Conservation (phyloP, 2,329 filamentous ascomycete genomes). For the Pseudogymnoascus sp. region DNA sequence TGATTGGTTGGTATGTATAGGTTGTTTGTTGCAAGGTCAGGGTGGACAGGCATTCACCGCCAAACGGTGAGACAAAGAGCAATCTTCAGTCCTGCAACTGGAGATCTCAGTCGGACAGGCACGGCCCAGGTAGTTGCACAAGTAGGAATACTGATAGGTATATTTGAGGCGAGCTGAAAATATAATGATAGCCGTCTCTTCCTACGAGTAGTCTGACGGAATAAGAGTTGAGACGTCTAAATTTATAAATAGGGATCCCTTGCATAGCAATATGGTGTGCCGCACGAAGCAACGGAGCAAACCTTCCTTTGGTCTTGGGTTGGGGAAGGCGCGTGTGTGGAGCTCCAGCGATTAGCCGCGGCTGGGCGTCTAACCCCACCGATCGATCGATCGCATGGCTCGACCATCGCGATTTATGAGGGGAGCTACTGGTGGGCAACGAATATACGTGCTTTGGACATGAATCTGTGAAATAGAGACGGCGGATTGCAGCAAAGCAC, state of each 20-base stretch:
- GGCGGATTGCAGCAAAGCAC: not conserved
- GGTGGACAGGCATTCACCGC: not conserved
- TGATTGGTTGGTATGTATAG: not conserved
- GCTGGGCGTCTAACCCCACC: not conserved
- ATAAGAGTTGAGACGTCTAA: not conserved
- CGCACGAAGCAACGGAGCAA: not conserved
- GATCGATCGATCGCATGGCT: constrained; percentile 2
- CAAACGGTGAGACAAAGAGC: not conserved
- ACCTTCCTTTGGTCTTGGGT: not conserved
- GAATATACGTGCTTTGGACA: not conserved
- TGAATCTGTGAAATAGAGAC: not conserved
- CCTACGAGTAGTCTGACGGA: not conserved
- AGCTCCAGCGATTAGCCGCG: not conserved
- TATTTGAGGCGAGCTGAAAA: not conserved
- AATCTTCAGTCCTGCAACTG: not conserved
- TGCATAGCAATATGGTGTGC: not conserved
- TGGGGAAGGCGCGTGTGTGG: not conserved
- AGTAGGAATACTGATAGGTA: not conserved
- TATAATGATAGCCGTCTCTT: not conserved
- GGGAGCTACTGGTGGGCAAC: not conserved
- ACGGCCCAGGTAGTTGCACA: not conserved
- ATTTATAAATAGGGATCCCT: not conserved
- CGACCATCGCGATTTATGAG: not conserved
- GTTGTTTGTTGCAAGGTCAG: constrained; percentile 2
- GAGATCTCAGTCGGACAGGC: not conserved